Percentiles rank a stretch among this genome's conserved stretches.
Evolutionary conservation across 1,284 basidiomycete species (phyloP).

Genomic region (Malassezia arunalokei): DNA sequence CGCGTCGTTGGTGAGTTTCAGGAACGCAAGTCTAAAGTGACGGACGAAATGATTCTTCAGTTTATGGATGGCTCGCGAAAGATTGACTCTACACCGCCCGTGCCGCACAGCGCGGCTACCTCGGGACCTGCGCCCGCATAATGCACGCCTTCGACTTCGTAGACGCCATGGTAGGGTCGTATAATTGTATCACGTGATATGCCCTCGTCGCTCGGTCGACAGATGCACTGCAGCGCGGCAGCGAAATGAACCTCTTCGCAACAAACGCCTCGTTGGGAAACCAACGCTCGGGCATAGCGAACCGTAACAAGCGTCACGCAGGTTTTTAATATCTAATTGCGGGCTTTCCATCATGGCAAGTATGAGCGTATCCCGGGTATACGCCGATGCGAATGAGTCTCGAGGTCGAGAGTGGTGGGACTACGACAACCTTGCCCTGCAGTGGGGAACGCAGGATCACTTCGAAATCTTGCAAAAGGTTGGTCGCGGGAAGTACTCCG

Average conservation of each 20-base stretch:
- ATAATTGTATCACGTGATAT: no score
- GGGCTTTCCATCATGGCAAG: slow-evolving; percentile 11
- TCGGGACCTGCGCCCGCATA: no score
- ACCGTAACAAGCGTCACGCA: neutral
- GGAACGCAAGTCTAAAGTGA: slow-evolving; percentile 71
- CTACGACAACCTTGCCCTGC: slow-evolving; percentile 46
- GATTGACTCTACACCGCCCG: slow-evolving; percentile 50
- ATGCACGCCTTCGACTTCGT: no score
- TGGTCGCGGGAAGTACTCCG: slow-evolving; percentile 67
- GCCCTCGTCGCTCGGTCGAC: no score
- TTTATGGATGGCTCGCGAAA: slow-evolving; percentile 77
- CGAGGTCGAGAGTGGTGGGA: slow-evolving; percentile 55
- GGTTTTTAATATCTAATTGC: no score
- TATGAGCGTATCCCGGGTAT: slow-evolving; percentile 50
- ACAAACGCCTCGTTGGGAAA: slow-evolving; percentile 18
- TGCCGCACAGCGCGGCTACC: neutral
- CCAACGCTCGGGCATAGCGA: slow-evolving; percentile 3
- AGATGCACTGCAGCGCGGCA: no score
- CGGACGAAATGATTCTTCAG: slow-evolving; percentile 61
- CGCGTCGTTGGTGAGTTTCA: slow-evolving; percentile 78
- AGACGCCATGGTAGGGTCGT: no score
- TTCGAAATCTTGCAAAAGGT: slow-evolving; percentile 97
- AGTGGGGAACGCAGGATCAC: slow-evolving; percentile 63
- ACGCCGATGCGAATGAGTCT: slow-evolving; percentile 54
- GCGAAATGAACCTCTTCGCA: neutral